These are phyloP conservation scores for Penicillium thymicola DNA, from an alignment of 2,329 filamentous ascomycete genomes.

Conservation along the genomic window DNA sequence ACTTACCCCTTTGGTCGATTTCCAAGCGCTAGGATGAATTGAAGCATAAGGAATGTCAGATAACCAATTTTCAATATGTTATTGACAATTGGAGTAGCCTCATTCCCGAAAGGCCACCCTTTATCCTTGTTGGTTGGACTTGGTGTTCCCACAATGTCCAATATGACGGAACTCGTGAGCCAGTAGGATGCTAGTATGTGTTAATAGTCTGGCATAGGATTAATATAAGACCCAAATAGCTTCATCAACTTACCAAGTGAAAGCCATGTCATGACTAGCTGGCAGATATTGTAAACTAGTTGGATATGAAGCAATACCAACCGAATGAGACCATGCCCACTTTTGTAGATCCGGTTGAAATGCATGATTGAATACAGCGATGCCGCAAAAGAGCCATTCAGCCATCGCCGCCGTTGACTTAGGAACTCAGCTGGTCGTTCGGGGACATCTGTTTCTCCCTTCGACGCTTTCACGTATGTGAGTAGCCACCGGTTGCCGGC, in stretches of 20 bases:
- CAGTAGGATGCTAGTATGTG: slow-evolving; percentile 73
- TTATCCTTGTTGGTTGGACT: slow-evolving; percentile 50
- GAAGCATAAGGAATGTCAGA: slow-evolving; percentile 79
- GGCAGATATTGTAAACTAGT: slow-evolving; percentile 84
- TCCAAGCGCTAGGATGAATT: slow-evolving; percentile 91
- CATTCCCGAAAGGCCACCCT: slow-evolving; percentile 86
- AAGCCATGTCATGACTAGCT: slow-evolving; percentile 87
- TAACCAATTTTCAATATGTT: slow-evolving; percentile 84
- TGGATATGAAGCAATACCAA: slow-evolving; percentile 97
- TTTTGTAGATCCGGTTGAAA: slow-evolving; percentile 95
- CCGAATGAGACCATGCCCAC: slow-evolving; percentile 87
- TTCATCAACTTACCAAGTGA: slow-evolving; percentile 47
- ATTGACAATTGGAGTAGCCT: slow-evolving; percentile 82
- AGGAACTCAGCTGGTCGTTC: slow-evolving; percentile 95
- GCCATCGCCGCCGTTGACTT: slow-evolving; percentile 90
- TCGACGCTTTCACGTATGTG: slow-evolving; percentile 95
- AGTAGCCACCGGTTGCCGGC: slow-evolving; percentile 97
- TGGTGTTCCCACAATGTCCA: slow-evolving; percentile 84
- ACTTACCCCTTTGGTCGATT: slow-evolving; percentile 79
- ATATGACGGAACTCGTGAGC: slow-evolving; percentile 93
- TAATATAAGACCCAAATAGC: neutral
- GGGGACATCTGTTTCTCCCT: slow-evolving; percentile 95
- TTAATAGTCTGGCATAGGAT: slow-evolving; percentile 30
- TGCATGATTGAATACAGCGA: slow-evolving; percentile 95
- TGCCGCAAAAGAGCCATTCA: slow-evolving; percentile 96